Evolutionary conservation across 176 grass and related monocot genomes (phyloP), one percentile per base, ranked within the genome.

Genomic region (Oryza coarctata): DNA sequence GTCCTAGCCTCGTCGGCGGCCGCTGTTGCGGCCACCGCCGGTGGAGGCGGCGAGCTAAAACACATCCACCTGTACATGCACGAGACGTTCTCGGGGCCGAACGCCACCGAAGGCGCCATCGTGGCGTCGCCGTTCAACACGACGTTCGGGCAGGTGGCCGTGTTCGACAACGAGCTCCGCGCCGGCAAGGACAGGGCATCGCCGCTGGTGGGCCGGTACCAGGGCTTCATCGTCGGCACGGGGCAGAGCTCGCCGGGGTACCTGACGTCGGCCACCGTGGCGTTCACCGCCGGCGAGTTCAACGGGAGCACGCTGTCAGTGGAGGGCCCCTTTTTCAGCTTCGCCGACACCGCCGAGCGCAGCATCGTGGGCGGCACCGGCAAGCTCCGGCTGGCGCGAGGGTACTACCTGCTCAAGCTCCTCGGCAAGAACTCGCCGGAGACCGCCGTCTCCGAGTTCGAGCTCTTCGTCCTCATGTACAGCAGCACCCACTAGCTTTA

Each of bases 131-230:
- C 61, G 9, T 36, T 73, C 28, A 80, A 80, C 65, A 11, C 71
- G 29, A 39, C 13, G 12, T 83, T 83, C 81, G 41, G 81, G 7
- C 22, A 33, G 71, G 73, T 76, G 62, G 43, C 28, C 14, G 72
- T 68, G 70, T 73, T 68, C 43, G 82, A 84, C 72, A 27, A 74
- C 82, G 32, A 68, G 22, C 72, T 84, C 30, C 82, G 63, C 22
- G 12, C 29, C 30, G 63, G 72, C 22, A 13, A 3, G 7, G 65
- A 50, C 43, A 10, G 32, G 7, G 22, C n/a, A 12, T 80, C 64
- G 77, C 22, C 20, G 22, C 77, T 80, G 12, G 22, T 80, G 20
- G 77, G 60, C 30, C 27, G 77, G 71, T 63, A 26, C 71, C 82
- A 84, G 70, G 47, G 82, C 47, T 29, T 70, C 34, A 43, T 69